Percentiles rank a stretch among this genome's conserved stretches.
Evolutionary conservation across 352 stramenopile genomes (phyloP).

Genomic region (Achlya hypogyna): DNA sequence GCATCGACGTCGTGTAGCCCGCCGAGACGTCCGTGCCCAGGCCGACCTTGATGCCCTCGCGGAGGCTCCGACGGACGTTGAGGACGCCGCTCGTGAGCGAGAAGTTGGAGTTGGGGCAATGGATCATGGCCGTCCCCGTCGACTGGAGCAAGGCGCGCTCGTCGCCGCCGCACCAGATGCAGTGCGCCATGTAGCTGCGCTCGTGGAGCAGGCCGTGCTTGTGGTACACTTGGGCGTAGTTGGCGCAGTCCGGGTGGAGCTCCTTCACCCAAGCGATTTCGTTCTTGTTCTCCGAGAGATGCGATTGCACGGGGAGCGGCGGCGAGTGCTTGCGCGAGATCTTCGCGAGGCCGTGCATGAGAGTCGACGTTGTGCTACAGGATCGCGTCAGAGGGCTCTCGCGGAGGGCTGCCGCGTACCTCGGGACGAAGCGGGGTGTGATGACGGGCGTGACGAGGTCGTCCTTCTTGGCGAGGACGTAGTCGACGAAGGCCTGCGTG

Average conservation of each 20-base stretch:
- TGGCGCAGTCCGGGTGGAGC: slow-evolving; percentile 72
- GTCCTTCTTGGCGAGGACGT: slow-evolving; percentile 66
- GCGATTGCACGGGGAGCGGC: slow-evolving; percentile 81
- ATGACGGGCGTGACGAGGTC: slow-evolving; percentile 82
- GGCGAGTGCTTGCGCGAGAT: slow-evolving; percentile 74
- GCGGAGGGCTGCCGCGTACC: slow-evolving; percentile 21
- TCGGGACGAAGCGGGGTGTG: slow-evolving; percentile 91
- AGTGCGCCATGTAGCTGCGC: slow-evolving; percentile 91
- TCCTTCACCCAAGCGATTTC: slow-evolving; percentile 82
- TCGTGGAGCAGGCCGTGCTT: slow-evolving; percentile 82
- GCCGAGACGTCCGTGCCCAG: slow-evolving; percentile 92
- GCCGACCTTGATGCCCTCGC: slow-evolving; percentile 82
- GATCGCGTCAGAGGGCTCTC: not conserved
- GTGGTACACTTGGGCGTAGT: slow-evolving; percentile 77
- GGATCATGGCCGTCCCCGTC: slow-evolving; percentile 75
- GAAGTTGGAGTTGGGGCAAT: slow-evolving; percentile 94
- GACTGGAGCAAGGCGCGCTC: slow-evolving; percentile 67
- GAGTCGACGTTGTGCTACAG: slow-evolving; percentile 53
- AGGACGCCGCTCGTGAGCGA: slow-evolving; percentile 82
- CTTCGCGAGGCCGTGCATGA: slow-evolving; percentile 73
- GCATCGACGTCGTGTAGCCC: slow-evolving; percentile 91
- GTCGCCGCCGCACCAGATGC: slow-evolving; percentile 70
- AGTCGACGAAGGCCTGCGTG: slow-evolving; percentile 82
- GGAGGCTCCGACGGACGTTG: slow-evolving; percentile 67
- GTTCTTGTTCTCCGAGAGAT: slow-evolving; percentile 84